phyloP scores from a whole-genome alignment of 805 yeast genomes.

The Scheffersomyces stipitis region DNA sequence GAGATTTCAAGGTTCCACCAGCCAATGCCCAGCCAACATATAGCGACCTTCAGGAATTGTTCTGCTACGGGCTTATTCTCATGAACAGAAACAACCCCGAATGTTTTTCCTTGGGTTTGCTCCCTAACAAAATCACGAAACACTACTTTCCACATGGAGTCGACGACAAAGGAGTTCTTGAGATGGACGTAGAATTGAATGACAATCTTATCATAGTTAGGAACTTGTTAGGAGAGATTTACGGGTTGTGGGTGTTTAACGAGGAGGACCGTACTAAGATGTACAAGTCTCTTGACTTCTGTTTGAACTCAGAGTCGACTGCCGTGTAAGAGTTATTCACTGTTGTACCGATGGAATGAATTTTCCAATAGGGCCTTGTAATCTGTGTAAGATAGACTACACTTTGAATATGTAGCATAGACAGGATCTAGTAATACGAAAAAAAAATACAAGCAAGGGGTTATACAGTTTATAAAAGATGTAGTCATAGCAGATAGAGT shows the following conservation, averaged over 20 bases:
- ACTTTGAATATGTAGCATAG: too few species aligned
- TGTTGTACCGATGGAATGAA: too few species aligned
- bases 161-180: conserved; percentile 30
- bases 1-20: conserved; percentile 40
- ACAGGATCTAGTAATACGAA: too few species aligned
- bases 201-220: conserved; percentile 71
- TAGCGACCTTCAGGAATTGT: conserved; percentile 43
- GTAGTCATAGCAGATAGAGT: too few species aligned
- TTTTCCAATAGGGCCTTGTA: too few species aligned
- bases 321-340: too few species aligned
- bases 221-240: conserved; percentile 66
- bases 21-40: conserved; percentile 13
- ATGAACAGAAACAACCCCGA: conserved; percentile 67
- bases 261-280: conserved; percentile 63
- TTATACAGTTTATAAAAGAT: too few species aligned
- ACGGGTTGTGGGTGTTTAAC: conserved; percentile 77
- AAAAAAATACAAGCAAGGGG: too few species aligned
- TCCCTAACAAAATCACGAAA: conserved; percentile 52
- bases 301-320: conserved; percentile 33
- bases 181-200: conserved; percentile 65
- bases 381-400: too few species aligned
- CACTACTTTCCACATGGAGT: conserved; percentile 42
- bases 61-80: conserved; percentile 69
- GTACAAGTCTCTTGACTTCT: conserved; percentile 44
- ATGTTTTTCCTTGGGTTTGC: conserved; percentile 68